A percentile compares a stretch with the other conserved stretches of the same genome.
phyloP scores from a whole-genome alignment of 805 yeast species.

The Hemisphaericaspora nanyangensis region DNA sequence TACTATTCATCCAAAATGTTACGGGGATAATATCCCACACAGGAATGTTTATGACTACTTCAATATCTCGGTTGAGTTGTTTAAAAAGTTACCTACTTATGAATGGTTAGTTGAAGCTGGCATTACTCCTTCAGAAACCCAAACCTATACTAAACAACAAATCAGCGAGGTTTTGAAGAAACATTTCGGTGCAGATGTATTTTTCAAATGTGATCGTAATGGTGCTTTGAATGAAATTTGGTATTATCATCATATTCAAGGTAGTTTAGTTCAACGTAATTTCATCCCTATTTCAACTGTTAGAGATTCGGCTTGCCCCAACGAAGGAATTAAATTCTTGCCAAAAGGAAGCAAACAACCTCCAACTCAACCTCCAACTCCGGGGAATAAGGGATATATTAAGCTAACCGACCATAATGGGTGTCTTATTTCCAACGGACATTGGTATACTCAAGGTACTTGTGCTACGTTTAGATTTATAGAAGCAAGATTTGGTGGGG shows the following conservation, averaged over 20 bases:
- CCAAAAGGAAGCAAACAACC: slow-evolving; percentile 48
- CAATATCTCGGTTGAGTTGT: slow-evolving; percentile 28
- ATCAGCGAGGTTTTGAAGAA: slow-evolving; percentile 49
- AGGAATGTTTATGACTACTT: slow-evolving; percentile 53
- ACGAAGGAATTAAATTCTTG: slow-evolving; percentile 51
- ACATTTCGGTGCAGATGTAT: slow-evolving; percentile 54
- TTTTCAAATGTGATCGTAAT: slow-evolving; percentile 52
- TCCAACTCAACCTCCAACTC: slow-evolving; percentile 15
- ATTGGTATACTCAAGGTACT: slow-evolving; percentile 77
- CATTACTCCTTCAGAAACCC: slow-evolving; percentile 58
- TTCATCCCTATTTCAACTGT: slow-evolving; percentile 59
- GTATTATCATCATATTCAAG: slow-evolving; percentile 76
- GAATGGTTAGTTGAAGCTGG: slow-evolving; percentile 64
- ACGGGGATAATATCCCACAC: slow-evolving; percentile 31
- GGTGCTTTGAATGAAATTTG: slow-evolving; percentile 58
- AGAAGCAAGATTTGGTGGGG: slow-evolving; percentile 69
- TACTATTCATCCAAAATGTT: slow-evolving; percentile 73
- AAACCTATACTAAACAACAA: slow-evolving; percentile 54
- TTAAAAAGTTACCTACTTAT: slow-evolving; percentile 50
- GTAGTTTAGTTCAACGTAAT: slow-evolving; percentile 64
- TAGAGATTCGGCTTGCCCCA: slow-evolving; percentile 57
- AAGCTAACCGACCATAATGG: slow-evolving; percentile 54
- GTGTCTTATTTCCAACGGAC: slow-evolving; percentile 81
- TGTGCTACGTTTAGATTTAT: slow-evolving; percentile 71
- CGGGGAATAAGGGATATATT: slow-evolving; percentile 30